These are phyloP conservation scores for Pelargonium cotyledonis DNA, from an alignment of 441 rosid species.

Conservation along the genomic window DNA sequence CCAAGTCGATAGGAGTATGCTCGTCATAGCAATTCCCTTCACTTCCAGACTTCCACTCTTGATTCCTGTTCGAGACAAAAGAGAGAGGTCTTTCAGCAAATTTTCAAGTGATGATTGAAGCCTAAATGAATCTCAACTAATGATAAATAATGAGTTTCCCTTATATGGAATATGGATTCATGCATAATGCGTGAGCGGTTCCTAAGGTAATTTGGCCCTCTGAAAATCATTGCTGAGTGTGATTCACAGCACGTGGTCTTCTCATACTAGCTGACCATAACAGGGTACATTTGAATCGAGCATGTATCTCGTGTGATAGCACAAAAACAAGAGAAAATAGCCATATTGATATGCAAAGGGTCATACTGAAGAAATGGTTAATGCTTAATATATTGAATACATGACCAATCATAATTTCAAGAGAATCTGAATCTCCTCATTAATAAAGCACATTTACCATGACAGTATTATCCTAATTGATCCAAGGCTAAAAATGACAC, in stretches of 20 bases:
- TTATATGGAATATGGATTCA: no score
- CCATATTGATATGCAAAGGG: background rate
- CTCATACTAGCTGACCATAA: no score
- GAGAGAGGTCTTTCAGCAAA: background rate
- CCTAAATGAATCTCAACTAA: background rate
- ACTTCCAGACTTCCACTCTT: slow-evolving; percentile 73
- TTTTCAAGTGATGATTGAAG: slow-evolving; percentile 5
- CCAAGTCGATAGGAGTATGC: slow-evolving; percentile 49
- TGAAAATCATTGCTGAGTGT: no score
- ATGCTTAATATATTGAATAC: no score
- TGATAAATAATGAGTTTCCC: background rate
- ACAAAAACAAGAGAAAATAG: no score
- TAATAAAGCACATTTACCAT: background rate
- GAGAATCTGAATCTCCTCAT: background rate
- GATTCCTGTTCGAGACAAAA: slow-evolving; percentile 44
- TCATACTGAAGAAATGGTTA: background rate
- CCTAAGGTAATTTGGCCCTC: no score
- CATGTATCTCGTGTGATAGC: no score
- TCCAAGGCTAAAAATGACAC: background rate
- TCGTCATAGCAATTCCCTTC: slow-evolving; percentile 77
- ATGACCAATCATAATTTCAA: background rate
- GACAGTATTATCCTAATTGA: background rate
- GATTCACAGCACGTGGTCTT: no score
- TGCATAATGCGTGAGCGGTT: no score
- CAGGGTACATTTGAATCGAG: no score